phyloP scores from a whole-genome alignment of 1,284 basidiomycete genomes.

The Rhodotorula sp. region DNA sequence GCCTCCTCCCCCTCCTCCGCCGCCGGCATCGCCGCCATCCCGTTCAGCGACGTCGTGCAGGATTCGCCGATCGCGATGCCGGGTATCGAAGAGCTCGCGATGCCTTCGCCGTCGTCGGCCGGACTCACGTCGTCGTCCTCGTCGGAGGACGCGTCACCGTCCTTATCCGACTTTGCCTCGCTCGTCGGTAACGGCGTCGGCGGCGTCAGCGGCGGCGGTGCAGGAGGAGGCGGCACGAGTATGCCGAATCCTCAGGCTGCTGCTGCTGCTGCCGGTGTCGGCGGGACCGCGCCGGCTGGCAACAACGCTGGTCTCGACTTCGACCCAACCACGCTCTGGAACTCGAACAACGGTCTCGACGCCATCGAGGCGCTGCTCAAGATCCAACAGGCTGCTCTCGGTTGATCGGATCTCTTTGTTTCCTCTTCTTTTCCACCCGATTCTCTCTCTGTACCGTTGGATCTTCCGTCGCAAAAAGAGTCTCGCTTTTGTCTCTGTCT shows the following conservation, averaged over 20 bases:
- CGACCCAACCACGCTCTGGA: neutral
- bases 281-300: neutral
- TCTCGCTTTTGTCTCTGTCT: neutral
- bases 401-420: too few relatives aligned
- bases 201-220: too few relatives aligned
- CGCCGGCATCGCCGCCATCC: too few relatives aligned
- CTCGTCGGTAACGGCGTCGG: neutral
- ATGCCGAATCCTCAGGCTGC: neutral
- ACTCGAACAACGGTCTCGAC: neutral
- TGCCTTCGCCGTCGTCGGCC: neutral
- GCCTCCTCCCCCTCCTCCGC: too few relatives aligned
- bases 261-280: neutral
- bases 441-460: neutral
- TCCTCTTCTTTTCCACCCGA: neutral
- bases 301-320: neutral
- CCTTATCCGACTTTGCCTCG: neutral
- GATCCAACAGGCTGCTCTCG: neutral
- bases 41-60: neutral
- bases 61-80: neutral
- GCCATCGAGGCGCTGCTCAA: conserved; percentile 2
- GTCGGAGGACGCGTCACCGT: neutral
- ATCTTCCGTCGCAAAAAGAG: neutral
- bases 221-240: too few relatives aligned
- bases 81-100: too few relatives aligned
- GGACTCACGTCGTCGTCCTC: neutral